Evolutionary conservation across 1,284 basidiomycete species (phyloP), one percentile per base, ranked within the genome.

Genomic region (Apiotrichum sp.): DNA sequence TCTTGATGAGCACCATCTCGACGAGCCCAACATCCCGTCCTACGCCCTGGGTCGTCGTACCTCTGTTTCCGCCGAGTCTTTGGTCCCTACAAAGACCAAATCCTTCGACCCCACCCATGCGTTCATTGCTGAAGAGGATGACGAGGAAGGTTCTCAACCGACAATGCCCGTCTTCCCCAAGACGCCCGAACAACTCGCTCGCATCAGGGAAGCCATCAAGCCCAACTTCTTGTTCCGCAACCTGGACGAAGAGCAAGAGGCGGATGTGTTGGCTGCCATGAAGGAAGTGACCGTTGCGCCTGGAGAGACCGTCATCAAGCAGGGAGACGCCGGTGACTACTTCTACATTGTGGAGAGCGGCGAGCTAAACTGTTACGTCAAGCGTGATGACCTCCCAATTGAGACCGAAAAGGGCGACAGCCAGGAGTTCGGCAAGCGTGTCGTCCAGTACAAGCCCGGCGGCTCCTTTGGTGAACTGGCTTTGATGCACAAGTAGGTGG

Each of bases 291-390:
- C 78, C 13, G 84, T 92, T 11, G 77, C 77, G 16, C 78, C 84
- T 53, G 85, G 87, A 60, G 86, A 91, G 58, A 85, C 90, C 34
- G 87, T 99, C 58, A 98, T 99, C 66, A 84, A 89, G 59, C 95
- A 99, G 77, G 95, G 96, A 47, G 95, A 93, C 63, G 89, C 91
- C 40, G 95, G 95, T 50, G 93, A 98, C 70, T 96, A 87, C 78
- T 98, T 98, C 76, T 99, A 98, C 77, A 88, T 98, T 55, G 92
- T 98, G 63, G 96, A 98, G 77, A 82, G 83, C 43, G 95, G 95
- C 1, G 78, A 86, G 50, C 81, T 98, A 57, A 84, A 96, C 68
- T 89, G 93, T 68, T 98, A 85, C 77, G 89, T 95, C 65, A 77
- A 76, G 55, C 84, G 70, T 49, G 75, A 79, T 61, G 70, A 78